These are phyloP conservation scores for Myxozyma monticola DNA, from an alignment of 805 yeast genomes.

Conservation along the genomic window DNA sequence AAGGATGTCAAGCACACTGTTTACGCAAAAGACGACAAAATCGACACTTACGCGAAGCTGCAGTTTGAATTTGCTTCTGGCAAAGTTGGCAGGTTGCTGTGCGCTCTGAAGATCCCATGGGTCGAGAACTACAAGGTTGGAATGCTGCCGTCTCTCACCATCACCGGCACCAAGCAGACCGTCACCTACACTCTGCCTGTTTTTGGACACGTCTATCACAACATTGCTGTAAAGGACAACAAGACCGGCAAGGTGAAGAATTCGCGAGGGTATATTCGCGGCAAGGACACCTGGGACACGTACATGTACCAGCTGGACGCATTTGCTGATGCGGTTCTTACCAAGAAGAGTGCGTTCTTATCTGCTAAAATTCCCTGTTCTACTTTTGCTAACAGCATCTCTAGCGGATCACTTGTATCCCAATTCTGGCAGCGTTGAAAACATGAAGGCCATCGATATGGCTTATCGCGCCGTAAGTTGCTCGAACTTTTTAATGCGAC, in stretches of 20 bases:
- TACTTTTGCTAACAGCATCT: background rate
- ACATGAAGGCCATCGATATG: conserved; percentile 25
- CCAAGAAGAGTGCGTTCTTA: conserved; percentile 5
- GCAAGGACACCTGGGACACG: conserved; percentile 25
- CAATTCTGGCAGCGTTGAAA: conserved; percentile 16
- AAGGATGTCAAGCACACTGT: background rate
- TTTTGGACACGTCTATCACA: conserved; percentile 17
- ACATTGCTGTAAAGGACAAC: conserved; percentile 18
- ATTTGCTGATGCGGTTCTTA: conserved; percentile 15
- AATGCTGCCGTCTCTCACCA: conserved; percentile 9
- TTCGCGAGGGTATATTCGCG: conserved; percentile 5
- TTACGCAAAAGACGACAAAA: conserved; percentile 7
- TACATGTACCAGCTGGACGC: conserved; percentile 25
- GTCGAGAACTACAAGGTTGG: conserved; percentile 10
- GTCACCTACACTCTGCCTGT: conserved; percentile 14
- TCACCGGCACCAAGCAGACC: conserved; percentile 21
- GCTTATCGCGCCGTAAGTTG: conserved; percentile 25
- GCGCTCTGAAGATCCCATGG: conserved; percentile 17
- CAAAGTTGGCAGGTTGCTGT: conserved; percentile 6
- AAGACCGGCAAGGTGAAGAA: conserved; percentile 12
- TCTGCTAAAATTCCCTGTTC: background rate
- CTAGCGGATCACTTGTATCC: conserved; percentile 5
- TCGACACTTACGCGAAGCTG: conserved; percentile 13
- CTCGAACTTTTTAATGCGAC: too few relatives aligned
- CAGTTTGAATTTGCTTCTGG: conserved; percentile 16